A percentile compares a stretch with the other conserved stretches of the same genome.
Conservation (phyloP, 2,329 filamentous ascomycete genomes). For the Hortaea sp. region DNA sequence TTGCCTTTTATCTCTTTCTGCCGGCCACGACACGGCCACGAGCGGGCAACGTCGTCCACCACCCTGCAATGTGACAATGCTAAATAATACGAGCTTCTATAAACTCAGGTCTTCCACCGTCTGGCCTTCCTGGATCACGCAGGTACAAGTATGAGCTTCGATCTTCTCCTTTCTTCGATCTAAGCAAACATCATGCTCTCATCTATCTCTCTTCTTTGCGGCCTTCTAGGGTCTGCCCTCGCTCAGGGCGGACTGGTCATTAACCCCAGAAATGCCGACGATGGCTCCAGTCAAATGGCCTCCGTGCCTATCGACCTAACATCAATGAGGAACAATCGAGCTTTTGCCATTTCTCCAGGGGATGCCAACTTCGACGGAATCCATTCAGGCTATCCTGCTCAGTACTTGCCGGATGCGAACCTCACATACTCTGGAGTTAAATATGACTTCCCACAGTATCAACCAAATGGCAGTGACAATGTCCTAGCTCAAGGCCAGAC, state of each 20-base stretch:
- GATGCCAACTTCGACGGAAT: slow-evolving; percentile 29
- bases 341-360: slow-evolving; percentile 26
- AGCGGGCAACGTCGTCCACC: background rate
- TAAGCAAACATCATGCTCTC: background rate
- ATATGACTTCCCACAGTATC: slow-evolving; percentile 29
- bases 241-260: slow-evolving; percentile 18
- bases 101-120: background rate
- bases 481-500: slow-evolving; percentile 28
- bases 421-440: slow-evolving; percentile 29
- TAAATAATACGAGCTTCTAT: background rate
- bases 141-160: background rate
- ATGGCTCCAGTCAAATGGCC: slow-evolving; percentile 7
- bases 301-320: slow-evolving; percentile 19
- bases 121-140: background rate
- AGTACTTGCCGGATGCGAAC: slow-evolving; percentile 24
- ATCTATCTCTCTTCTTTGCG: slow-evolving; percentile 1
- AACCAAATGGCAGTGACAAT: slow-evolving; percentile 29
- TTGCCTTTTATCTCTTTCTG: background rate
- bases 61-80: background rate
- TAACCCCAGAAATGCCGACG: slow-evolving; percentile 20
- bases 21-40: background rate
- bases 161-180: background rate
- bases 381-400: slow-evolving; percentile 28
- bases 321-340: slow-evolving; percentile 25
- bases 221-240: slow-evolving; percentile 8